Evolutionary conservation across 176 grass and related monocot genomes (phyloP), one percentile per base, ranked within the genome.

Genomic region (Paspalum notatum): DNA sequence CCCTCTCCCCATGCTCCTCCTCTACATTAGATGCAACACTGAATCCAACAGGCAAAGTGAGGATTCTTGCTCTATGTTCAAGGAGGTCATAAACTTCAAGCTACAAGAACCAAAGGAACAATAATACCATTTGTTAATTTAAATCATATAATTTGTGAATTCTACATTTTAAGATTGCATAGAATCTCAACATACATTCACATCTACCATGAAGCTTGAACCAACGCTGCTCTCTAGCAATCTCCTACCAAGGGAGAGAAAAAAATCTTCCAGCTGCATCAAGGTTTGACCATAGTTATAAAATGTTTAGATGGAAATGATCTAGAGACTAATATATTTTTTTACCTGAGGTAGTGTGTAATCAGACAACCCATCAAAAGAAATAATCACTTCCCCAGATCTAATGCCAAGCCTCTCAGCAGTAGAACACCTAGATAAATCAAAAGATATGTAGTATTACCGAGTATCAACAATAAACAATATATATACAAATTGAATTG

Each of bases 1-100:
- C 32, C 32, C 32, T 32, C 32, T 32, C 32, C 32, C 32, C 3
- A 32, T 32, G 32, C 3, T 32, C 32, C 32, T 32, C 32, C 32
- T 32, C 32, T 2, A 32, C 32, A 32, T 32, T 32, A 3, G 32
- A 32, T 32, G 32, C 32, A 32, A 32, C 32, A 32, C 3, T 32
- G 17, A 56, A 57, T 42, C 42, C 32, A 0, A 74, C 26, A 8
- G 51, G 71, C 18, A 57, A 12, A 0, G 18, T 56, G 27, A 57
- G 56, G 37, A 7, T 74, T 22, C 51, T 74, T 12, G 37, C 14
- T 18, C 4, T 42, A 40, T 7, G 14, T 42, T 9, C 71, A 9
- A 73, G 70, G 9, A 53, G 70, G n/a, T 73, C 49, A 73, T 55
- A 73, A 73, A 73, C 70, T 54, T 73, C 70, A 54, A 73, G 70